These are phyloP conservation scores for Eucalyptus polyanthemos DNA, from an alignment of 345 rosid species.

Conservation along the genomic window DNA sequence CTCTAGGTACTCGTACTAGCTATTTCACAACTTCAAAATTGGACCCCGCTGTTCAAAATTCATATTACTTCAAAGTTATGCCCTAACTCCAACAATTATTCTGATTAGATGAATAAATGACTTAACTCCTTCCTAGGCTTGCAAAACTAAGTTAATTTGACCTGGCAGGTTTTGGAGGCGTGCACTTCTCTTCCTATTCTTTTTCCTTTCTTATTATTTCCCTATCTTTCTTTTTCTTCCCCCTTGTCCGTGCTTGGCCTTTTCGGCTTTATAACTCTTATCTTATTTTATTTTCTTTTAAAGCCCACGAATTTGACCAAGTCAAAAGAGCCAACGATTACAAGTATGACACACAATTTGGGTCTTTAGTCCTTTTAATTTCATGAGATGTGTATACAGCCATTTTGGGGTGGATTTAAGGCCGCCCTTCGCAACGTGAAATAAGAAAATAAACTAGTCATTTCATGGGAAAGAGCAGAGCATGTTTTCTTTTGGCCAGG, in stretches of 20 bases:
- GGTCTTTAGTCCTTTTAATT: not conserved
- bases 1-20: too few species aligned
- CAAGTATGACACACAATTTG: not conserved
- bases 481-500: not conserved
- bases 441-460: not conserved
- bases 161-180: not conserved
- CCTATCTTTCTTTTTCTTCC: not conserved
- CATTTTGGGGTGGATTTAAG: not conserved
- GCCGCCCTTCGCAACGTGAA: not conserved
- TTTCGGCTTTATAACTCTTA: not conserved
- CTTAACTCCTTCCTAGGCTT: not conserved
- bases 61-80: not conserved
- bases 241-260: not conserved
- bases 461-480: not conserved
- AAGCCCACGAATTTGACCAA: not conserved
- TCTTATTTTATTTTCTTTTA: not conserved
- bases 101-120: not conserved
- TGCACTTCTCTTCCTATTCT: not conserved
- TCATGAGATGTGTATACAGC: not conserved
- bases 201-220: not conserved
- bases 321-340: not conserved
- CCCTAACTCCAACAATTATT: not conserved
- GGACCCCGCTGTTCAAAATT: rapidly evolving
- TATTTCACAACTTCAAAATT: not conserved
- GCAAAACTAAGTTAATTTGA: not conserved